Conservation (phyloP, 2,329 filamentous ascomycete species). For the Nemania bipapillata region DNA sequence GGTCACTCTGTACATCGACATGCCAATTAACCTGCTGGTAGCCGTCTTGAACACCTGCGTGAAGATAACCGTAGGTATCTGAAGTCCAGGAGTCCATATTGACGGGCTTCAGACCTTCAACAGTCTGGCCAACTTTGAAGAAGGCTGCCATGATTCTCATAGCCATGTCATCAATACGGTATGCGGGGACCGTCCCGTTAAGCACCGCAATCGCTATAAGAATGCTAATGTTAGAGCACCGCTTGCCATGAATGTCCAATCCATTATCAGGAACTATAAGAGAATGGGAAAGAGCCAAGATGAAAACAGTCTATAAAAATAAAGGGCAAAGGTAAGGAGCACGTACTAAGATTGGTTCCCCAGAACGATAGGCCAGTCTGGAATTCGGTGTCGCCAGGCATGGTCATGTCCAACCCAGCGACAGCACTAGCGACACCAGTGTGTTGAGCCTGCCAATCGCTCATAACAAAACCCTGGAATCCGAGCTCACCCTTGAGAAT, state of each 20-base stretch:
- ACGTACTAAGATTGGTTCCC: conserved; percentile 79
- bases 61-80: conserved; percentile 76
- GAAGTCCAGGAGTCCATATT: conserved; percentile 92
- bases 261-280: neutral
- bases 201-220: conserved; percentile 74
- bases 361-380: conserved; percentile 78
- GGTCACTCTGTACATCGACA: conserved; percentile 82
- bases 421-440: conserved; percentile 72
- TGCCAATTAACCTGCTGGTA: conserved; percentile 79
- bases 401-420: conserved; percentile 85
- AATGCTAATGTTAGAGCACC: conserved; percentile 8
- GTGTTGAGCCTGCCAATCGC: conserved; percentile 83
- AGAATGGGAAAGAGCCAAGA: no score
- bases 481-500: conserved; percentile 82
- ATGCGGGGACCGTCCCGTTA: conserved; percentile 88
- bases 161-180: conserved; percentile 90
- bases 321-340: no score
- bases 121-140: conserved; percentile 71
- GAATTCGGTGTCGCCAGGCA: conserved; percentile 70
- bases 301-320: neutral
- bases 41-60: conserved; percentile 70
- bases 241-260: neutral
- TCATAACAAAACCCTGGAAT: conserved; percentile 83
- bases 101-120: conserved; percentile 62
- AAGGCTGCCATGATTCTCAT: conserved; percentile 80